Evolutionary conservation across 2,329 filamentous ascomycete species (phyloP).

Genomic region (Rosellinia necatrix): DNA sequence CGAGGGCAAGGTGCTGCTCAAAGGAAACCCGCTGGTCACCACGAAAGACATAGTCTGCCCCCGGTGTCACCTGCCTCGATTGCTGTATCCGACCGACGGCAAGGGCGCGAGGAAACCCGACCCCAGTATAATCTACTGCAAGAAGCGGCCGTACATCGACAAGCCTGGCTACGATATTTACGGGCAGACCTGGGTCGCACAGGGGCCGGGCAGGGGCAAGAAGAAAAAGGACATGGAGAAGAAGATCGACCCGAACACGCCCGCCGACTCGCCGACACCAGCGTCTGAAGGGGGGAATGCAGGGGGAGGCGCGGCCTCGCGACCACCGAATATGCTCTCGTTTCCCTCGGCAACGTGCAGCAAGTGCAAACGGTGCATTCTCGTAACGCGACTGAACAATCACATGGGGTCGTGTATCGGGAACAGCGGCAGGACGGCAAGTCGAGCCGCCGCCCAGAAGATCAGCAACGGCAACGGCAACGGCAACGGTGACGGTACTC

Average conservation of each 20-base stretch:
- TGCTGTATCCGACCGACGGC: conserved; percentile 74
- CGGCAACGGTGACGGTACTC: conserved; percentile 59
- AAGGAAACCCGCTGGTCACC: conserved; percentile 73
- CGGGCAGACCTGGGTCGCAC: conserved; percentile 78
- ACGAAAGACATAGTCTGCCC: conserved; percentile 74
- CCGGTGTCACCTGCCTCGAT: conserved; percentile 73
- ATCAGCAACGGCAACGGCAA: conserved; percentile 58
- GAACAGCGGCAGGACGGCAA: conserved; percentile 67
- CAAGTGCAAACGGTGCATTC: conserved; percentile 69
- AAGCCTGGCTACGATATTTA: conserved; percentile 80
- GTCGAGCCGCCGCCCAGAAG: conserved; percentile 65
- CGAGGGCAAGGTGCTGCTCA: conserved; percentile 69
- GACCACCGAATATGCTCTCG: conserved; percentile 64
- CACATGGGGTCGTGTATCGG: conserved; percentile 72
- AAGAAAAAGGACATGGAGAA: conserved; percentile 79
- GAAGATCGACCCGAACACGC: conserved; percentile 50
- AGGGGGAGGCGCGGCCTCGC: conserved; percentile 41
- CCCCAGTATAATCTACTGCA: conserved; percentile 75
- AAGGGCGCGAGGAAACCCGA: conserved; percentile 68
- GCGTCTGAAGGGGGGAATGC: conserved; percentile 51
- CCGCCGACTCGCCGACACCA: conserved; percentile 49
- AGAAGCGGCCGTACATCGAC: conserved; percentile 76
- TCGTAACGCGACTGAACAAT: conserved; percentile 68
- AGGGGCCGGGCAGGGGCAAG: conserved; percentile 71
- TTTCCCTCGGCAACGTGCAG: conserved; percentile 70